Base-by-base conservation (phyloP, 306 rosid species). In the Prunus mume region DNA sequence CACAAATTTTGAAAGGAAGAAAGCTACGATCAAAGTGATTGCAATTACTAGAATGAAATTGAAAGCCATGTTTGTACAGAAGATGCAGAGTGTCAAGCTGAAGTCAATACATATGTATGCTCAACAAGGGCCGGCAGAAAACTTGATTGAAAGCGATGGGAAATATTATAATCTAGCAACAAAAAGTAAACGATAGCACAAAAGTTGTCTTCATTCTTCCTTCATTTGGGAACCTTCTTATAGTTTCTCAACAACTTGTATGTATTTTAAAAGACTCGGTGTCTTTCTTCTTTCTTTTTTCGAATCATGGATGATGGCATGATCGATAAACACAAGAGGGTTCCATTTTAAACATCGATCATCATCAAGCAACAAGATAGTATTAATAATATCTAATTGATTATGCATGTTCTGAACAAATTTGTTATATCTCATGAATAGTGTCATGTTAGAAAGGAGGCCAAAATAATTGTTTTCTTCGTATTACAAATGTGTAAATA, bases 21-120 rank as follows among this genome's bases (percentile, higher is more conserved):
- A 74, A 71, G 74, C 80, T 55, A 72, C 14, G 75, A 70, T 47
- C 76, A 83, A 50, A 76, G 91, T 87, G 75, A 81, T 47, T n/a
- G 58, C 19, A 55, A 80, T 45, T 57, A 79, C 52, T 73, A 64
- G 49, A 54, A 83, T 34, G 41, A 34, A 34, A 34, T 34, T 9
- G 56, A 73, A 70, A 61, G 72, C 38, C 69, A 83, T 88, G 71
- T 9, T 43, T 38, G 34, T 50, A 27, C 19, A 8, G 6, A 64
- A 50, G 12, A 50, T 15, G 1, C 14, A 18, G 27, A 43, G 20
- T 75, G 30, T 61, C 4, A 28, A 27, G 13, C 3, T 13, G 43
- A 25, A 73, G 27, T 11, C 20, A 19, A 46, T 47, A 25, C 3
- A 58, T 32, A 45, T 69, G 27, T 25, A 50, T 25, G 55, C 45